Evolutionary conservation across 2,329 filamentous ascomycete genomes (phyloP).

Genomic region (Fusarium pseudograminearum): DNA sequence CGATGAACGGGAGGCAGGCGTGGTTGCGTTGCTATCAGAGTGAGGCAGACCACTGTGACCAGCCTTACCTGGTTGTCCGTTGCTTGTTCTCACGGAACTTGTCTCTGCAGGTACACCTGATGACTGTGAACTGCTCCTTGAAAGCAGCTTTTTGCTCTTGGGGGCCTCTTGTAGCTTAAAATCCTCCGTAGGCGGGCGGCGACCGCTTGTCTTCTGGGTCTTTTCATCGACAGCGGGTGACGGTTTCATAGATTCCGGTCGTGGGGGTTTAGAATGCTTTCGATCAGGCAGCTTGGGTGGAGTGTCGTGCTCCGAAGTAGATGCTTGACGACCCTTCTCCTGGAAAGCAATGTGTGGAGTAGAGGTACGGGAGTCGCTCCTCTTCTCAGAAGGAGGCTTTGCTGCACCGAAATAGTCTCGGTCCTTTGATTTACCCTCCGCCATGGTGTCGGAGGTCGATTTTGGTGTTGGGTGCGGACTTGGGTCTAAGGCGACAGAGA

Average conservation of each 20-base stretch:
- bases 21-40: constrained; percentile 54
- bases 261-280: constrained; percentile 59
- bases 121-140: constrained; percentile 60
- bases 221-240: constrained; percentile 56
- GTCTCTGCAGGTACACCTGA: constrained; percentile 55
- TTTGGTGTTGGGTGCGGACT: constrained; percentile 71
- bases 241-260: constrained; percentile 54
- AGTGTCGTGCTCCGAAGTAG: constrained; percentile 66
- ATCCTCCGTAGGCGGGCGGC: constrained; percentile 63
- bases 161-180: constrained; percentile 88
- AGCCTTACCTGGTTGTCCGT: constrained; percentile 49
- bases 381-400: constrained; percentile 60
- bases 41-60: constrained; percentile 46
- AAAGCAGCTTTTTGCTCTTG: constrained; percentile 66
- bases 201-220: constrained; percentile 51
- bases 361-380: constrained; percentile 63
- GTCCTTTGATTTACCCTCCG: constrained; percentile 63
- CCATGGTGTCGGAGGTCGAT: constrained; percentile 62
- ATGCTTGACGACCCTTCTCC: constrained; percentile 75
- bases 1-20: constrained; percentile 63
- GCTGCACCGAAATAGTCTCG: constrained; percentile 70
- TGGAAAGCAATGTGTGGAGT: constrained; percentile 95
- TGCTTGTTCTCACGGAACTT: constrained; percentile 52
- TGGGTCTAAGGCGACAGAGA: constrained; percentile 80
- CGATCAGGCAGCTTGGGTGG: constrained; percentile 61